Base-by-base conservation (phyloP, 2,329 filamentous ascomycete genomes). In the Zarea fungicola region DNA sequence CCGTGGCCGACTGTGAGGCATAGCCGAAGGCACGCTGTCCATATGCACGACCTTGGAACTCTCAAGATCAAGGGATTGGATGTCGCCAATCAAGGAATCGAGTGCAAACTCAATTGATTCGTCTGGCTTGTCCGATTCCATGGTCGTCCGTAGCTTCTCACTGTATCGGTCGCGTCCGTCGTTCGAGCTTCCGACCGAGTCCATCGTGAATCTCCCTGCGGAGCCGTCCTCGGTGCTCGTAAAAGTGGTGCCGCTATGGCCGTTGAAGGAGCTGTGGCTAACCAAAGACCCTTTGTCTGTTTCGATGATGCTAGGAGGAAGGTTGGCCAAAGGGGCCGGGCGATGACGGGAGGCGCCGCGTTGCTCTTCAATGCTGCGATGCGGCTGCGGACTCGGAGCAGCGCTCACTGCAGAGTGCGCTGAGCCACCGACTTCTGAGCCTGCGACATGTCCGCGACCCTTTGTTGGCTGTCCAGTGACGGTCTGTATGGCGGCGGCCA, bases 401-500 rank as follows among this genome's bases (percentile, higher is more conserved):
- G 54, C 34, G 6, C 32, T 5, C 29, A 34, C 6, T n/a, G 39
- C 25, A n/a, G 11, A 25, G 16, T 21, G n/a, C 25, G 21, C 25
- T 29, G 25, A 10, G 6, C 6, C 14, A 19, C 51, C 53, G 26
- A 52, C 55, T 9, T 55, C 52, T 1, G 50, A 51, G 10, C 34
- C 50, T 8, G 39, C 40, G 45, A 22, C 55, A 48, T 3, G 56
- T 41, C 28, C 57, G 52, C n/a, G 22, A 1, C 28, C 13, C 19
- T 44, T 7, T 59, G 58, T 8, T 55, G 55, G 11, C 59, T 60
- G 37, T 84, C 78, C 10, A 87, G 72, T 3, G 83, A 22, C 42
- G 6, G 42, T 22, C 36, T 44, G 13, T 2, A 44, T 10, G 3
- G 42, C 83, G 9, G 83, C 82, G 1, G 80, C 77, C 7, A 87